Evolutionary conservation across 2,329 filamentous ascomycete species (phyloP).

Genomic region (Phaeophleospora eucalypticola): DNA sequence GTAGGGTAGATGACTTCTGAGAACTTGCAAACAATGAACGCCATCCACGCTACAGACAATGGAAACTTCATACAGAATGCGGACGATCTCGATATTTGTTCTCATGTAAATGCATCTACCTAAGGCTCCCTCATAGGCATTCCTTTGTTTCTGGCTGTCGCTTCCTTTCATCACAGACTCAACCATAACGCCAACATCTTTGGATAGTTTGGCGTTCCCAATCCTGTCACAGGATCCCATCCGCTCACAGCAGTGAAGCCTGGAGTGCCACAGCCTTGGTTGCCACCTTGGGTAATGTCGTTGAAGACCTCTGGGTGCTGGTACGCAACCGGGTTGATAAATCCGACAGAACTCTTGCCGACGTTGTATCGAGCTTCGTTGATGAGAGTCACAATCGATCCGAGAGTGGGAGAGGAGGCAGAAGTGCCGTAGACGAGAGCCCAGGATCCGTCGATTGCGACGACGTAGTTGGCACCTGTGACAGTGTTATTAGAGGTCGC

Average conservation of each 20-base stretch:
- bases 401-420: constrained; percentile 48
- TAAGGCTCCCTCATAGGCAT: too few species aligned
- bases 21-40: too few species aligned
- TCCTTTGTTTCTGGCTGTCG: too few species aligned
- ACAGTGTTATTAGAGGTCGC: too few species aligned
- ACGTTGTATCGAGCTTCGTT: constrained; percentile 28
- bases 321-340: constrained; percentile 35
- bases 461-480: constrained; percentile 33
- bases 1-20: too few species aligned
- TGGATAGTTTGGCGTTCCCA: constrained; percentile 22
- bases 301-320: constrained; percentile 35
- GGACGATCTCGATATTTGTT: too few species aligned
- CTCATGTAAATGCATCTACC: too few species aligned
- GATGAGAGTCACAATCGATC: constrained; percentile 44
- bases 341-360: constrained; percentile 28
- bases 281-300: constrained; percentile 36
- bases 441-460: constrained; percentile 43
- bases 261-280: constrained; percentile 24
- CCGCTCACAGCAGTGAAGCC: constrained; percentile 25
- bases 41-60: too few species aligned
- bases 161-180: constrained; percentile 4
- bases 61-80: too few species aligned
- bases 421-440: constrained; percentile 49
- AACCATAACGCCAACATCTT: constrained; percentile 20
- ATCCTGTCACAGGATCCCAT: constrained; percentile 29